phyloP scores from a whole-genome alignment of 331 rosid genomes.

The Rosa hybrid region DNA sequence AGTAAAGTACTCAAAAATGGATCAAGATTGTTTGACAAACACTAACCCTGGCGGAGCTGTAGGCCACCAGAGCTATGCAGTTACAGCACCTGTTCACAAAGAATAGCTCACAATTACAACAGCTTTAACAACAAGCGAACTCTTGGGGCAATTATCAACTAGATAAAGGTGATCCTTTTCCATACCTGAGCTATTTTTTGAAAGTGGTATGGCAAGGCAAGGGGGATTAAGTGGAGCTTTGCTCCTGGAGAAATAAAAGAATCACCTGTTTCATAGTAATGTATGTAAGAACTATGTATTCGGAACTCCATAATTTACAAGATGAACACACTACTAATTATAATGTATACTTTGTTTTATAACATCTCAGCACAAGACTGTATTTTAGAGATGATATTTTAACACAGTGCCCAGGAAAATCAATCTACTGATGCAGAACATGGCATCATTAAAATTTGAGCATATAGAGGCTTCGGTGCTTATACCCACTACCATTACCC shows the following conservation, averaged over 20 bases:
- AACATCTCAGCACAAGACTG: background rate
- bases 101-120: background rate
- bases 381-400: too few relatives aligned
- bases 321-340: too few relatives aligned
- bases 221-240: slow-evolving; percentile 58
- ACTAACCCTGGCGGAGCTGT: slow-evolving; percentile 88
- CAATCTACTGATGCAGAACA: too few relatives aligned
- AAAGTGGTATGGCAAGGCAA: slow-evolving; percentile 71
- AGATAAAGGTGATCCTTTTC: slow-evolving; percentile 10
- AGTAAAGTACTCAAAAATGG: slow-evolving; percentile 18
- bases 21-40: slow-evolving; percentile 1
- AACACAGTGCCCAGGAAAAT: too few relatives aligned
- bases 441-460: too few relatives aligned
- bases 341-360: too few relatives aligned
- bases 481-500: too few relatives aligned
- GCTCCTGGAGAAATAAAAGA: slow-evolving; percentile 65
- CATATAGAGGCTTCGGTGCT: too few relatives aligned
- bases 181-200: slow-evolving; percentile 67
- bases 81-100: slow-evolving; percentile 59
- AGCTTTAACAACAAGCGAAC: slow-evolving; percentile 12
- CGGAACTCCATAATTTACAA: too few relatives aligned
- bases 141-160: background rate
- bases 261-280: slow-evolving; percentile 59
- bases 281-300: background rate
- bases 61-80: slow-evolving; percentile 93